phyloP scores from a whole-genome alignment of 2,329 filamentous ascomycete genomes.

The Neofusicoccum sp. region DNA sequence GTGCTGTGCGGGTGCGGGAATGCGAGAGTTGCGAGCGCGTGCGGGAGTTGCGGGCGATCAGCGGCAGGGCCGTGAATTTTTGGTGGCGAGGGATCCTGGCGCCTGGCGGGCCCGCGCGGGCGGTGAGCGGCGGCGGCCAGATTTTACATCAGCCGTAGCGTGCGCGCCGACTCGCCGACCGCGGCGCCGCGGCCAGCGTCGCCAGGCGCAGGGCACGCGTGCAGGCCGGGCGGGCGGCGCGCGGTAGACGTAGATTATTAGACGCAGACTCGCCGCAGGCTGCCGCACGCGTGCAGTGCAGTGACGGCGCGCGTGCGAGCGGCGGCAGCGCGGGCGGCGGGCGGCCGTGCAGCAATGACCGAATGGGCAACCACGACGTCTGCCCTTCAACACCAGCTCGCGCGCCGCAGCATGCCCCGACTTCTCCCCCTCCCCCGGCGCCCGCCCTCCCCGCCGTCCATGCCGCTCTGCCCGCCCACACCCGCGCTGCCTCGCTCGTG shows the following conservation, averaged over 20 bases:
- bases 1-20: too few relatives aligned
- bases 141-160: slow-evolving; percentile 15
- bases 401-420: slow-evolving; percentile 14
- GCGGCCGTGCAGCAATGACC: slow-evolving; percentile 6
- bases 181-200: neutral
- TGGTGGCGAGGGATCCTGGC: slow-evolving; percentile 2
- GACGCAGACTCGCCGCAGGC: too few relatives aligned
- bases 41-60: neutral
- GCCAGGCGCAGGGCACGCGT: neutral
- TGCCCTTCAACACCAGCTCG: slow-evolving; percentile 17
- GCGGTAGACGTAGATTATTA: too few relatives aligned
- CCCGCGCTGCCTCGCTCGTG: neutral
- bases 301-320: too few relatives aligned
- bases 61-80: neutral
- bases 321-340: neutral
- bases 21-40: slow-evolving; percentile 10
- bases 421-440: slow-evolving; percentile 6
- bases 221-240: neutral
- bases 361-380: slow-evolving; percentile 18
- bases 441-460: slow-evolving; percentile 14
- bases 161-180: neutral
- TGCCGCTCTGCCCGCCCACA: slow-evolving; percentile 16
- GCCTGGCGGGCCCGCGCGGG: neutral
- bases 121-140: slow-evolving; percentile 8
- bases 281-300: too few relatives aligned